Conservation (phyloP, 129 eudicot species). For the Escallonia rubra region DNA sequence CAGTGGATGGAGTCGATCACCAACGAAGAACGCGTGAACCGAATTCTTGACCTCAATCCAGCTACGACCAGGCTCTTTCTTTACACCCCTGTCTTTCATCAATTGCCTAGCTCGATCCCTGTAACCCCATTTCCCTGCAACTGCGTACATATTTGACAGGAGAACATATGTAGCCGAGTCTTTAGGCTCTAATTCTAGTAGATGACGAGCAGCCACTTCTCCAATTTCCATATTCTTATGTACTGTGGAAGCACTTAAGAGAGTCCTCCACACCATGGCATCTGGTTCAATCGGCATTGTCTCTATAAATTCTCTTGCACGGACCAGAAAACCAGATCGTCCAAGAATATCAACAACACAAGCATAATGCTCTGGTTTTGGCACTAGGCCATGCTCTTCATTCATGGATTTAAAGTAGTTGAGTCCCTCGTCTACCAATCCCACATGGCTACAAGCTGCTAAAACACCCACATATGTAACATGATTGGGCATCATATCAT, state of each 20-base stretch:
- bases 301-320: conserved; percentile 67
- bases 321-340: conserved; percentile 64
- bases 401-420: conserved; percentile 79
- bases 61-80: conserved; percentile 92
- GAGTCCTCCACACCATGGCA: conserved; percentile 95
- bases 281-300: conserved; percentile 85
- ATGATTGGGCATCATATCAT: conserved; percentile 51
- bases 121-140: conserved; percentile 53
- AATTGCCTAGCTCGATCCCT: conserved; percentile 65
- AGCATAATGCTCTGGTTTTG: conserved; percentile 83
- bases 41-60: conserved; percentile 89
- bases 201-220: conserved; percentile 59
- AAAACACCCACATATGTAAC: conserved; percentile 86
- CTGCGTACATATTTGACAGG: conserved; percentile 84
- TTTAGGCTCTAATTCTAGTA: conserved; percentile 65
- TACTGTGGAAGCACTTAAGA: conserved; percentile 78
- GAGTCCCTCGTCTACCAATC: conserved; percentile 89
- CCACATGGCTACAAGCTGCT: conserved; percentile 95
- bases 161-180: conserved; percentile 96
- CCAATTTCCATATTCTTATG: conserved; percentile 80
- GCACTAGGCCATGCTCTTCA: conserved; percentile 53
- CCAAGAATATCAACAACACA: conserved; percentile 94
- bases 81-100: conserved; percentile 88
- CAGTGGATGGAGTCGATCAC: conserved; percentile 81
- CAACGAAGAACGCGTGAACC: conserved; percentile 86